Conservation (phyloP, 306 rosid genomes). For the Astragalus glycyphyllos region DNA sequence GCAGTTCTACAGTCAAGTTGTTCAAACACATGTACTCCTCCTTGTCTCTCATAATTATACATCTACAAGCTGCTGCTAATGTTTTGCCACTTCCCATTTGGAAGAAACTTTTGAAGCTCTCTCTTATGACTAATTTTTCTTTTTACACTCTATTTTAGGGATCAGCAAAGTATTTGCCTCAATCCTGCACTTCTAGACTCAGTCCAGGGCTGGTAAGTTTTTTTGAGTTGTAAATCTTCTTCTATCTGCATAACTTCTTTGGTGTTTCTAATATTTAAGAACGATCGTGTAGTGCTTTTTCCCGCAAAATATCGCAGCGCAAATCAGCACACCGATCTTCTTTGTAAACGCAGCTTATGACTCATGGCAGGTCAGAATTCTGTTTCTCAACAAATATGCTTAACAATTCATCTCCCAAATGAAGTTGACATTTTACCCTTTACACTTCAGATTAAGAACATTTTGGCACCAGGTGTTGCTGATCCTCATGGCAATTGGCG, state of each 20-base stretch:
- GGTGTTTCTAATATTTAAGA: conserved; percentile 29
- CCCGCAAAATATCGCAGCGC: conserved; percentile 72
- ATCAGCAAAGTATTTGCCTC: conserved; percentile 75
- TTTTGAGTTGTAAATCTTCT: not conserved
- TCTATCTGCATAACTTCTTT: conserved; percentile 1
- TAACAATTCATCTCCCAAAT: no score
- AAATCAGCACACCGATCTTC: conserved; percentile 78
- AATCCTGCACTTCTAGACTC: conserved; percentile 74
- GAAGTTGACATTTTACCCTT: no score
- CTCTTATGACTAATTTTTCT: not conserved
- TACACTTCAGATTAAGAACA: conserved; percentile 88
- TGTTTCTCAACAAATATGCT: no score
- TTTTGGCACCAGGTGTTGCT: conserved; percentile 85
- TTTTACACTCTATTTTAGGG: conserved; percentile 48
- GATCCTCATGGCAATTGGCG: conserved; percentile 89
- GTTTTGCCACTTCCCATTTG: not conserved
- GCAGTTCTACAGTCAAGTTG: conserved; percentile 61
- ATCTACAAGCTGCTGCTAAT: not conserved
- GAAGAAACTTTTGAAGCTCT: conserved; percentile 23
- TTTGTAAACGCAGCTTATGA: conserved; percentile 94
- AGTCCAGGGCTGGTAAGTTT: conserved; percentile 76
- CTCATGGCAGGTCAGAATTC: conserved; percentile 89
- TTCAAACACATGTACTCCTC: conserved; percentile 72
- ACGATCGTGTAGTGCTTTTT: conserved; percentile 78
- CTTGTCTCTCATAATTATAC: conserved; percentile 29